phyloP scores from a whole-genome alignment of 2,329 filamentous ascomycete species.

The Diaporthe australafricana region DNA sequence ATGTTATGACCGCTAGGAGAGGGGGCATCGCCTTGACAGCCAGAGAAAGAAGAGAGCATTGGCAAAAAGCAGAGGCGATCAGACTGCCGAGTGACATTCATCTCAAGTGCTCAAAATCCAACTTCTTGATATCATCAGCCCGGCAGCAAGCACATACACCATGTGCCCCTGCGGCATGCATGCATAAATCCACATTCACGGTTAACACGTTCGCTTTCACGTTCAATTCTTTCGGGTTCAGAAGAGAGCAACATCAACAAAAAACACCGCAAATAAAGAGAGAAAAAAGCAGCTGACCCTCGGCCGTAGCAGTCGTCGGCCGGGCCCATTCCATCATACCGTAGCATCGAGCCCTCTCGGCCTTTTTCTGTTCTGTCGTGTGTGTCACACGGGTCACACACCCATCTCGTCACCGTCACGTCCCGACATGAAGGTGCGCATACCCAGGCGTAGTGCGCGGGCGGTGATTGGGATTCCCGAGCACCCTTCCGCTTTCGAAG shows the following conservation, averaged over 20 bases:
- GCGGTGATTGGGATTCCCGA: background rate
- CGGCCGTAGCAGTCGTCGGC: slow-evolving; percentile 17
- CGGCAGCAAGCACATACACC: background rate
- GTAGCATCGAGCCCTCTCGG: background rate
- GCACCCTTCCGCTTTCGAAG: background rate
- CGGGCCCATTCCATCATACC: slow-evolving; percentile 18
- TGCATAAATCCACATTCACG: background rate
- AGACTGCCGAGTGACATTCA: slow-evolving; percentile 21
- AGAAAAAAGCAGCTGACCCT: slow-evolving; percentile 7
- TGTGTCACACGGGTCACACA: slow-evolving; percentile 22
- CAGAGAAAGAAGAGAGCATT: background rate
- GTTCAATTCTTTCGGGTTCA: background rate
- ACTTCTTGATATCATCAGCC: background rate
- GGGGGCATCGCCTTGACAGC: background rate
- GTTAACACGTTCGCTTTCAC: background rate
- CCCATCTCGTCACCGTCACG: slow-evolving; percentile 9
- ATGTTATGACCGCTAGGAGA: background rate
- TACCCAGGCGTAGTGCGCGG: background rate
- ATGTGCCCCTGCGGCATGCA: slow-evolving; percentile 3
- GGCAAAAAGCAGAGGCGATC: background rate
- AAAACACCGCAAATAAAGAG: background rate
- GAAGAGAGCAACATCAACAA: background rate
- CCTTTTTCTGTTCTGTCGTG: background rate
- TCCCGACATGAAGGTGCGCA: slow-evolving; percentile 9
- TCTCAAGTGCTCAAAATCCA: slow-evolving; percentile 6